These are phyloP conservation scores for Candida sithepensis DNA, from an alignment of 805 yeast species.

Conservation along the genomic window DNA sequence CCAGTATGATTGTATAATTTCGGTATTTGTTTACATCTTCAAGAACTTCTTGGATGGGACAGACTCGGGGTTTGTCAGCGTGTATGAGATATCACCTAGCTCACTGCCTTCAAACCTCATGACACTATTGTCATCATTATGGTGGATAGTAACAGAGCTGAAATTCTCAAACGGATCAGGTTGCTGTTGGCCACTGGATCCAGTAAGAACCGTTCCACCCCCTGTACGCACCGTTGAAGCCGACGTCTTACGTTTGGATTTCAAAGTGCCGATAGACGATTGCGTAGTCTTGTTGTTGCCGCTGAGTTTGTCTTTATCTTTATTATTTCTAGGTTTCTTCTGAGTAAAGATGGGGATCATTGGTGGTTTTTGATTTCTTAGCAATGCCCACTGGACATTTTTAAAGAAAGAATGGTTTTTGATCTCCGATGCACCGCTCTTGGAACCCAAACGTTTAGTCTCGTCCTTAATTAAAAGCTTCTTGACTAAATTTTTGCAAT, in stretches of 20 bases:
- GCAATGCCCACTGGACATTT: slow-evolving; percentile 89
- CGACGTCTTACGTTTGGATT: slow-evolving; percentile 31
- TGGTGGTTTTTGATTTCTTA: slow-evolving; percentile 92
- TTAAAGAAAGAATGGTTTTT: slow-evolving; percentile 91
- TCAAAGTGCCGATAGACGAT: slow-evolving; percentile 43
- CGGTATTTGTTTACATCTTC: slow-evolving; percentile 25
- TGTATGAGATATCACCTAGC: slow-evolving; percentile 54
- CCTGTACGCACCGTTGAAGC: slow-evolving; percentile 20
- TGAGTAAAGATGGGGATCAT: slow-evolving; percentile 74
- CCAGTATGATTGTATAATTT: not conserved
- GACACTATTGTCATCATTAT: slow-evolving; percentile 50
- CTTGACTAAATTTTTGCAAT: slow-evolving; percentile 74
- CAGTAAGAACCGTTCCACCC: slow-evolving; percentile 1
- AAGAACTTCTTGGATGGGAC: slow-evolving; percentile 25
- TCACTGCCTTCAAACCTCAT: slow-evolving; percentile 46
- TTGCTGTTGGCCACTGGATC: slow-evolving; percentile 2
- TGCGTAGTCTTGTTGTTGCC: slow-evolving; percentile 14
- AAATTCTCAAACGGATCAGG: slow-evolving; percentile 81
- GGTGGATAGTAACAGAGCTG: slow-evolving; percentile 81
- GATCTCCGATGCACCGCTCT: slow-evolving; percentile 92
- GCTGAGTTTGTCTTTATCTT: slow-evolving; percentile 7
- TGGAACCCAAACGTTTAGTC: slow-evolving; percentile 81
- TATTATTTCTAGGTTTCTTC: slow-evolving; percentile 17
- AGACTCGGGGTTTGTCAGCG: slow-evolving; percentile 40
- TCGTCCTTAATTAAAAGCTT: slow-evolving; percentile 88